Evolutionary conservation across 495 filamentous ascomycete species (phyloP).

Genomic region (Penicillium coprophilum): DNA sequence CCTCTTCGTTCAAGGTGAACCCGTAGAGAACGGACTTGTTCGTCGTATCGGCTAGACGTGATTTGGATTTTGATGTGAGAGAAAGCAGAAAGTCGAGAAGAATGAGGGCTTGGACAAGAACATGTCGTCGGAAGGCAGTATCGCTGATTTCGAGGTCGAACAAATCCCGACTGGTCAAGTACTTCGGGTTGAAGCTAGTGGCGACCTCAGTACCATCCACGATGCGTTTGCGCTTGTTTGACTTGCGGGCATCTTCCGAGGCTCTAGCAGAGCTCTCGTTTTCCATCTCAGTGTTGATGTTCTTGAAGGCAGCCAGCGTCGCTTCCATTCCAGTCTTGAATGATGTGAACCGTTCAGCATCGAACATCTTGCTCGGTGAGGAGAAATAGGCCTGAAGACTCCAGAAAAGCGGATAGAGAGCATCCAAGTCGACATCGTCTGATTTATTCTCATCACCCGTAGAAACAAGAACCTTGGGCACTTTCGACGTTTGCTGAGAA

Average conservation of each 20-base stretch:
- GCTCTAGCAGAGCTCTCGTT: conserved; percentile 48
- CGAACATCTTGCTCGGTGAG: conserved; percentile 79
- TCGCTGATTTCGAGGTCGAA: conserved; percentile 97
- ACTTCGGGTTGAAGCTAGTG: conserved; percentile 91
- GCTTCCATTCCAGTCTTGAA: conserved; percentile 78
- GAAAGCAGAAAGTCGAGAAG: conserved; percentile 90
- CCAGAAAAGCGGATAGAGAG: conserved; percentile 93
- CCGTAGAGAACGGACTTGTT: conserved; percentile 88
- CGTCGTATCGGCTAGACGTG: conserved; percentile 66
- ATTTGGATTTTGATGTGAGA: conserved; percentile 77
- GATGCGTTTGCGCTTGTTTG: conserved; percentile 70
- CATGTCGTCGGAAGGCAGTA: conserved; percentile 87
- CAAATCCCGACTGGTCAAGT: conserved; percentile 88
- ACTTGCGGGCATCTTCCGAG: conserved; percentile 59
- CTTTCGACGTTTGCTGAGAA: conserved; percentile 23
- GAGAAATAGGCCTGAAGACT: conserved; percentile 87
- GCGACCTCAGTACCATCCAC: conserved; percentile 61
- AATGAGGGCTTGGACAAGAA: conserved; percentile 91
- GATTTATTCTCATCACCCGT: conserved; percentile 44
- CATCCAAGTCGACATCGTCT: conserved; percentile 59
- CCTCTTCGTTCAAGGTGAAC: conserved; percentile 74
- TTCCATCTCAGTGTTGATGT: conserved; percentile 69
- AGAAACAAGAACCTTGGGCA: conserved; percentile 54
- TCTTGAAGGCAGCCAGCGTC: conserved; percentile 76
- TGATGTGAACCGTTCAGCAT: conserved; percentile 61